phyloP scores from a whole-genome alignment of 2,329 filamentous ascomycete species.

The Calonectria honghensis region DNA sequence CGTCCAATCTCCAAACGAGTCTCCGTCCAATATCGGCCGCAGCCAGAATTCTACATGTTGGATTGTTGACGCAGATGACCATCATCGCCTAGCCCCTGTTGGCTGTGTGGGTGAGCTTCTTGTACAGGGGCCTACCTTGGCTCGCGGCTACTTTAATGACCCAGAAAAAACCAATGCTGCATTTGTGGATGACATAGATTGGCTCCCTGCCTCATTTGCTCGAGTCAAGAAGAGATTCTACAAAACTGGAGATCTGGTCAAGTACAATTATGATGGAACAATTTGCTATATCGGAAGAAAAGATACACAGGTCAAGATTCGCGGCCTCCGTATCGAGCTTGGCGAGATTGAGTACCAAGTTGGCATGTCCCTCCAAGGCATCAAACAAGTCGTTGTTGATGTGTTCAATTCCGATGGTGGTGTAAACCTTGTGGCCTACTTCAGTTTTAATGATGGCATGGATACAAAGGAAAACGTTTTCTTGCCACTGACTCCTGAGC shows the following conservation, averaged over 20 bases:
- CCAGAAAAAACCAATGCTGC: slow-evolving; percentile 1
- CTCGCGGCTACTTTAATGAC: slow-evolving; percentile 67
- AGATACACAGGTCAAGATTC: slow-evolving; percentile 57
- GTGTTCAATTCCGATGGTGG: slow-evolving; percentile 7
- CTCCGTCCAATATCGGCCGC: slow-evolving; percentile 34
- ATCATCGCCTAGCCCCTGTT: slow-evolving; percentile 33
- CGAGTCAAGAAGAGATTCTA: slow-evolving; percentile 10
- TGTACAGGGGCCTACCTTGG: slow-evolving; percentile 60
- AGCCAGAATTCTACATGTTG: slow-evolving; percentile 40
- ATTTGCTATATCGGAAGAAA: slow-evolving; percentile 46
- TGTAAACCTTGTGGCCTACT: slow-evolving; percentile 4
- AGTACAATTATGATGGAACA: slow-evolving; percentile 27
- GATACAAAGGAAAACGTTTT: neutral
- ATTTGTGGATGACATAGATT: slow-evolving; percentile 10
- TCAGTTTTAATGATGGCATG: neutral
- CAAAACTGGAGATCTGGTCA: slow-evolving; percentile 33
- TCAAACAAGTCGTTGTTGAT: slow-evolving; percentile 21
- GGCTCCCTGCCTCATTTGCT: slow-evolving; percentile 3
- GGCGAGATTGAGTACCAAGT: slow-evolving; percentile 34
- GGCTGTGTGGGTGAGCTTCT: slow-evolving; percentile 44
- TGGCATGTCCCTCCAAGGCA: neutral
- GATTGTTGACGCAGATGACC: slow-evolving; percentile 39
- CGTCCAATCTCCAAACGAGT: slow-evolving; percentile 17
- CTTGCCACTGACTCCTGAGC: neutral
- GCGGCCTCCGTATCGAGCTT: slow-evolving; percentile 57